phyloP scores from a whole-genome alignment of 2,329 filamentous ascomycete genomes.

The Penicillium sp. region DNA sequence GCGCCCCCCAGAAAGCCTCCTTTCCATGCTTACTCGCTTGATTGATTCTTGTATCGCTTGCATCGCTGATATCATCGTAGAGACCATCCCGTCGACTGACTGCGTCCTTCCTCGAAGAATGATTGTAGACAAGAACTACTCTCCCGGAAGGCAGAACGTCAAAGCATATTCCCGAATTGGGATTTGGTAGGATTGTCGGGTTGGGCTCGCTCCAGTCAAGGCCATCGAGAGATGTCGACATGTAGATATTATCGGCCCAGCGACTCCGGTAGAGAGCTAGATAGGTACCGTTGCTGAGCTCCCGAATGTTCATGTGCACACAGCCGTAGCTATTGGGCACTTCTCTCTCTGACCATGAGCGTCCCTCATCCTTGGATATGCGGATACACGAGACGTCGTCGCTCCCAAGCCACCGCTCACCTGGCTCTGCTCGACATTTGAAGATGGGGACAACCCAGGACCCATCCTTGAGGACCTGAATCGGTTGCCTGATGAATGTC shows the following conservation, averaged over 20 bases:
- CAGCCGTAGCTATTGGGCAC: constrained; percentile 43
- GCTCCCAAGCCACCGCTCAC: constrained; percentile 49
- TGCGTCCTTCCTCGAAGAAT: constrained; percentile 38
- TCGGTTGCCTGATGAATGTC: constrained; percentile 47
- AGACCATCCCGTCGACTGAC: constrained; percentile 43
- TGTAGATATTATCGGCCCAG: constrained; percentile 50
- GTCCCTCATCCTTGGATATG: constrained; percentile 41
- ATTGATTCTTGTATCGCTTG: constrained; percentile 43
- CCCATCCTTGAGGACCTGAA: constrained; percentile 40
- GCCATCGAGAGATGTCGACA: constrained; percentile 44
- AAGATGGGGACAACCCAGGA: constrained; percentile 49
- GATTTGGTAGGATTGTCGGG: constrained; percentile 45
- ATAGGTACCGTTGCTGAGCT: constrained; percentile 32
- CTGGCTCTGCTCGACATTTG: constrained; percentile 45
- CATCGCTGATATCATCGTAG: constrained; percentile 50
- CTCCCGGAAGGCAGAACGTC: constrained; percentile 41
- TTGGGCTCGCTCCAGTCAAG: constrained; percentile 43
- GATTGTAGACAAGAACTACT: constrained; percentile 46
- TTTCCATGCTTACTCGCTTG: constrained; percentile 41
- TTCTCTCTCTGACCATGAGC: constrained; percentile 44
- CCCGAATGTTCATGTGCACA: constrained; percentile 50
- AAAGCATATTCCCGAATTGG: constrained; percentile 48
- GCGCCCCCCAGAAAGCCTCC: constrained; percentile 50
- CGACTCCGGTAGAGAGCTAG: constrained; percentile 47
- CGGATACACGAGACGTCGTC: constrained; percentile 48